Evolutionary conservation across 169 alveolate species (phyloP), one percentile per base, ranked within the genome.

Genomic region (Cryptosporidium meleagridis): DNA sequence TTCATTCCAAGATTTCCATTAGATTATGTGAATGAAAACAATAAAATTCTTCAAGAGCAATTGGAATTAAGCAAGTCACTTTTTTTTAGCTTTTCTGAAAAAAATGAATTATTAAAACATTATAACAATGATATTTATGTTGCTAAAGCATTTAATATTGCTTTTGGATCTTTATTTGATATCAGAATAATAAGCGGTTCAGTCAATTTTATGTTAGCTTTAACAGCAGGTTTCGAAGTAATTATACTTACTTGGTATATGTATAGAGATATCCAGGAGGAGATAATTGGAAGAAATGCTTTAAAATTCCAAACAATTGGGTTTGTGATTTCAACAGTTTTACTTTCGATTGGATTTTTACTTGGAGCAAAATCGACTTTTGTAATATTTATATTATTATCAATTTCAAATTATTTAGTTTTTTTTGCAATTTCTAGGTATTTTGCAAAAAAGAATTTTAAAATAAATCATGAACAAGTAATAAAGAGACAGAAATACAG

Each of bases 111-210:
- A 14, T 44, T 67, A 7, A 62, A 29, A 65, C 7, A 29, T 33
- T 14, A 62, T 45, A 80, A 61, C 16, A 35, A 44, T 26, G 75
- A 80, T 5, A 16, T 80, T 39, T 80, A 80, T 44, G 53, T 65
- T 4, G 59, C 75, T 21, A 59, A 48, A 23, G 62, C 55, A 21
- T n/a, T 51, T 48, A 41, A 35, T 16, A 33, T 80, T 12, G 21
- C 62, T 2, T 80, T 80, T 62, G 89, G 89, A 7, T 80, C 89
- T 6, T n/a, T 80, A 12, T 33, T 80, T 18, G 89, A 80, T 41
- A 80, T 80, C 16, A 39, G 31, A 41, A 14, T 80, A 41, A 59
- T 80, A 21, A 80, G 89, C 68, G 62, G 39, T 65, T 37, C 89
- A 12, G 69, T 37, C 31, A 80, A 80, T 51, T 80, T 59, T 44